Evolutionary conservation across 2,329 filamentous ascomycete genomes (phyloP), one percentile per base, ranked within the genome.

Genomic region (Apiospora hydei): DNA sequence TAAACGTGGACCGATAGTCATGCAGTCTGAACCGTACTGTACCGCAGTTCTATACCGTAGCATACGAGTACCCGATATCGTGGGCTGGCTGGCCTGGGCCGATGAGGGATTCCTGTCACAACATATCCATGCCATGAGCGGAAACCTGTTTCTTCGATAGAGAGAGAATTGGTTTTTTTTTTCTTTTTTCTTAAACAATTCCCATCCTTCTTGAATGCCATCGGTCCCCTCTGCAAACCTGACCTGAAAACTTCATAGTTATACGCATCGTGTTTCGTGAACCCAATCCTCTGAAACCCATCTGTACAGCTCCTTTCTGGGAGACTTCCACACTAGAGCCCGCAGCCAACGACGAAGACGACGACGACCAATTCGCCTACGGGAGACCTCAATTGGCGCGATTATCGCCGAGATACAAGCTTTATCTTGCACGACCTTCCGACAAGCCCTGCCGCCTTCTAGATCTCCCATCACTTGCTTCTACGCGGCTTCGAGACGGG

Each of bases 1-100:
- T 7, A 61, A 61, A 61, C 53, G 53, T 61, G 53, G 53, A 61
- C 53, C 30, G 53, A 61, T 61, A 16, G 53, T 38, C 53, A 61
- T 38, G 53, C 53, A 38, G 14, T 57, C 26, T 21, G 26, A 57
- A 61, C 53, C 53, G 51, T 57, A 57, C 51, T 18, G 51, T 57
- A 34, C 51, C 51, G 51, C 16, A 34, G 51, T 10, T 30, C 26
- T 57, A 34, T 38, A 34, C 30, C 38, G 53, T 61, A 61, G 53
- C 53, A 38, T 61, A 38, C 30, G 16, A 38, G 14, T 61, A 61
- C 21, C 53, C 53, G 53, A 38, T 61, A 61, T 61, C 53, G 53
- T 61, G 53, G 53, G 53, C 16, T 18, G 30, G 53, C 53, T 34
- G 26, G 26, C 14, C 53, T 21, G 53, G 53, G 18, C 30, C 53